Percentiles rank a stretch among this genome's conserved stretches.
phyloP scores from a whole-genome alignment of 352 stramenopile species.

The Globisporangium cystogenes region DNA sequence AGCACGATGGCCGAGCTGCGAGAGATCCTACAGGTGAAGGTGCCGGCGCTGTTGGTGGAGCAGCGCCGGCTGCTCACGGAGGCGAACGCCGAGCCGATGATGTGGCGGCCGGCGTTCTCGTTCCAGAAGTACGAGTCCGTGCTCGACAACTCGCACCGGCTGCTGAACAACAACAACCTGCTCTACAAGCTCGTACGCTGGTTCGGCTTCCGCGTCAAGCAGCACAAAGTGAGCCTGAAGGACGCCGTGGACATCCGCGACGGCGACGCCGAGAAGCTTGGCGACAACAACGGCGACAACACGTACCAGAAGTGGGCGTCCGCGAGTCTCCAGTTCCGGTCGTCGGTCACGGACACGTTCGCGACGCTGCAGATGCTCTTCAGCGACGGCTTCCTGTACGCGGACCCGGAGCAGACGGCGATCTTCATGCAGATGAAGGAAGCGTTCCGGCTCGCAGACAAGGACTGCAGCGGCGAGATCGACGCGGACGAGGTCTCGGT shows the following conservation, averaged over 20 bases:
- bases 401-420: slow-evolving; percentile 71
- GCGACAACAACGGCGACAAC: slow-evolving; percentile 10
- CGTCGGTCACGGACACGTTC: slow-evolving; percentile 57
- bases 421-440: slow-evolving; percentile 89
- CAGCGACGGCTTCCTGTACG: slow-evolving; percentile 67
- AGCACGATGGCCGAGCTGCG: slow-evolving; percentile 52
- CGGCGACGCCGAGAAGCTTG: slow-evolving; percentile 12
- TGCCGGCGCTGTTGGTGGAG: slow-evolving; percentile 50
- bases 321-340: slow-evolving; percentile 43
- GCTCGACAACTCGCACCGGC: slow-evolving; percentile 44
- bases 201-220: slow-evolving; percentile 62
- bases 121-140: slow-evolving; percentile 70
- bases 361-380: slow-evolving; percentile 71
- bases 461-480: slow-evolving; percentile 77
- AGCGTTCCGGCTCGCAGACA: slow-evolving; percentile 70
- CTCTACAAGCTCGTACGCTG: slow-evolving; percentile 77
- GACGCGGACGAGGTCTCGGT: slow-evolving; percentile 68
- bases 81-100: slow-evolving; percentile 48
- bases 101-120: slow-evolving; percentile 73
- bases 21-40: slow-evolving; percentile 47
- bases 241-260: slow-evolving; percentile 52
- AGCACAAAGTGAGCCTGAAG: slow-evolving; percentile 32
- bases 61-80: slow-evolving; percentile 58
- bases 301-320: slow-evolving; percentile 45
- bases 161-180: slow-evolving; percentile 83